Base-by-base conservation (phyloP, 177 flowering plant genomes). In the Vitis hybrid region DNA sequence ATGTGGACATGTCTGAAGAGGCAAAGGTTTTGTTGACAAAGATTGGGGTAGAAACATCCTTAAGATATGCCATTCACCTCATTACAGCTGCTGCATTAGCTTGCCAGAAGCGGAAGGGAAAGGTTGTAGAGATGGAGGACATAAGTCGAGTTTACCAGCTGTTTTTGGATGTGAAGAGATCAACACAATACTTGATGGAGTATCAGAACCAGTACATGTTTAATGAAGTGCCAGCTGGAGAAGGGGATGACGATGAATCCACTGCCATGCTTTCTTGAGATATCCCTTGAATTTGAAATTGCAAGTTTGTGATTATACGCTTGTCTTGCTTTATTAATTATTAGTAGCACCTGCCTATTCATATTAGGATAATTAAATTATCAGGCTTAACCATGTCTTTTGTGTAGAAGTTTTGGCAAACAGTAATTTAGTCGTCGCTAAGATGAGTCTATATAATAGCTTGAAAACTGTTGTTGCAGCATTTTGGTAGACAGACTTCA, bases 41-140 rank as follows among this genome's bases (percentile, higher is more conserved):
- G 73, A 87, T 88, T 45, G 93, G 87, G 29, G 88, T 75, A 2
- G 88, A 85, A 18, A 83, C 99, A 5, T 91, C 99, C 29, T 73
- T 91, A 69, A 86, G 99, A 77, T 95, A 95, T 78, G 97, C 98
- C 26, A 93, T 95, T 73, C 86, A 95, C 79, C 88, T 95, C 61
- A 95, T 95, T 13, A 93, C 94, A 5, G 80, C 93, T 18, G 83
- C 94, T 57, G 82, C 94, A 63, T 82, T 94, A 82, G 91, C 93
- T 61, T 92, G 97, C 83, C 97, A 82, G 64, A 92, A 92, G 81
- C 78, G 97, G 68, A 94, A 92, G 79, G 98, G 97, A 16, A 94
- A 82, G 76, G 15, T 86, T 67, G 97, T 92, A 55, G 98, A 92
- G 69, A 75, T 87, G 82, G 91, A 92, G 64, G 97, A 94, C 63